These are phyloP conservation scores for Suillus sp. DNA, from an alignment of 768 basidiomycete species.

Conservation along the genomic window DNA sequence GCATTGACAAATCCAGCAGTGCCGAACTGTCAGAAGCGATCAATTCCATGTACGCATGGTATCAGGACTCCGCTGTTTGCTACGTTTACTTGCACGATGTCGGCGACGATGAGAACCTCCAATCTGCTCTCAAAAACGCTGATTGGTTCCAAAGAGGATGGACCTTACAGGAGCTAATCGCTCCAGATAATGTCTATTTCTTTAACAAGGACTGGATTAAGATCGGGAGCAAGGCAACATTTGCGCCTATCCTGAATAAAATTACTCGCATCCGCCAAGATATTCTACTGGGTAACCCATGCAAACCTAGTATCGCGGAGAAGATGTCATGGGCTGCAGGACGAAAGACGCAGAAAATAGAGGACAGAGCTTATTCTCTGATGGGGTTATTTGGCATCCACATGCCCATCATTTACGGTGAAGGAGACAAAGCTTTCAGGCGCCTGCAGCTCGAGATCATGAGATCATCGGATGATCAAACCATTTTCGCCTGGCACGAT, in stretches of 20 bases:
- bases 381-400: conserved; percentile 23
- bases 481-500: conserved; percentile 18
- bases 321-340: conserved; percentile 32
- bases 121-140: conserved; percentile 1
- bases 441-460: conserved; percentile 21
- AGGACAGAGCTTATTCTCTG: conserved; percentile 32
- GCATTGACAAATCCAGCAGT: conserved; percentile 25
- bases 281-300: conserved; percentile 7
- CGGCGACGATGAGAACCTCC: background rate
- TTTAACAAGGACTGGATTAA: conserved; percentile 18
- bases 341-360: conserved; percentile 31
- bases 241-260: background rate
- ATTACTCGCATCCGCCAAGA: conserved; percentile 14
- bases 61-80: conserved; percentile 19
- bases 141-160: conserved; percentile 24
- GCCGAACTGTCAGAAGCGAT: conserved; percentile 24
- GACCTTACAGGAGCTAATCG: conserved; percentile 20
- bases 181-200: conserved; percentile 19
- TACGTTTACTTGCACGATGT: conserved; percentile 21
- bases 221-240: conserved; percentile 12
- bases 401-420: conserved; percentile 24
- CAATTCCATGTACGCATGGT: conserved; percentile 25
- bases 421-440: conserved; percentile 21
- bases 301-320: conserved; percentile 18
- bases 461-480: conserved; percentile 16